Base-by-base conservation (phyloP, 805 yeast genomes). In the Myxozyma nipponensis region DNA sequence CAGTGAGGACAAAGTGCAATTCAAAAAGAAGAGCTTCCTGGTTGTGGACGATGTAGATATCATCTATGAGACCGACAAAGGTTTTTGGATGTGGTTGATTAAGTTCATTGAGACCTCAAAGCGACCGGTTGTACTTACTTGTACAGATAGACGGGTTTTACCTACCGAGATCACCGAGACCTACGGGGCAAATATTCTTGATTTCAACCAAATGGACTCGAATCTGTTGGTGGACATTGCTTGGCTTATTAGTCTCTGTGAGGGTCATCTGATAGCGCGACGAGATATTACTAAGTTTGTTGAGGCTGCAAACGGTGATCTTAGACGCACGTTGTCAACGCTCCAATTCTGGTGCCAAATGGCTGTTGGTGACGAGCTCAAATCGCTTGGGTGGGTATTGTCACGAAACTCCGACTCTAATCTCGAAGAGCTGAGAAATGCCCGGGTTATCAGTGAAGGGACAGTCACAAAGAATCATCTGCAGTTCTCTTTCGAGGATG, bases 11-110 rank as follows among this genome's bases (percentile, higher is more conserved):
- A 36, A 28, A 6, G 13, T 17, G 18, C 41, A 34, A 21, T 42
- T 24, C 3, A 25, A 24, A 15, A 80, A 76, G 52, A 75, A 79
- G 51, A 89, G 91, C 5, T 70, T 88, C 4, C 82, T 93, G 3
- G 66, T 93, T 30, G 73, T 91, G 50, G 96, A 90, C 59, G 96
- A 91, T 61, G 90, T 86, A 37, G 96, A 91, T 63, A 72, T 86
- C 9, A 65, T 90, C 18, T 87, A 84, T 61, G 87, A 80, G 47
- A 79, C 76, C 37, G 98, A 93, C 61, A 79, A 77, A 49, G 80
- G 81, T 1, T 90, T 91, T 63, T 93, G 97, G 96, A 62, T 73
- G 0, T 80, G 83, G 1, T 73, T 88, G 2, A 77, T 76, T 41
- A 82, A 79, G 43, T 72, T 86, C 13, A 66, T 88, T 36, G 72